Conservation (phyloP, 2,329 filamentous ascomycete genomes). For the Ampelomyces quisqualis region DNA sequence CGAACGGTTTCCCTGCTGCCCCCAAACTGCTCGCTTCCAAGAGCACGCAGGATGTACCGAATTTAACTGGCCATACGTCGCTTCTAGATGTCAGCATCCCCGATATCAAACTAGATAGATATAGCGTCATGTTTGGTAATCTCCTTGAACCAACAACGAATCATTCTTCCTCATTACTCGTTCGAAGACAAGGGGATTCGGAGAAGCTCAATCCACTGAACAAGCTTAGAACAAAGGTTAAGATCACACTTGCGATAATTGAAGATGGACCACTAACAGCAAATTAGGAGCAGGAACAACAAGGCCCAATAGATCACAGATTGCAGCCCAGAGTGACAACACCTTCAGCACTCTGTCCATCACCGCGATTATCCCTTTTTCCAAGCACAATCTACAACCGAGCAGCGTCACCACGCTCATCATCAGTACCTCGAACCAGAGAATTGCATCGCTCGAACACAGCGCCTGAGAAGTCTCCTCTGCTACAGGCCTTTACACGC, state of each 20-base stretch:
- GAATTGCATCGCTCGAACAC: slow-evolving; percentile 35
- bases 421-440: slow-evolving; percentile 19
- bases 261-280: neutral
- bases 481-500: slow-evolving; percentile 22
- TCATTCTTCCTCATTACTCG: slow-evolving; percentile 33
- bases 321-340: slow-evolving; percentile 38
- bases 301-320: slow-evolving; percentile 19
- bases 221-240: slow-evolving; percentile 37
- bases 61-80: slow-evolving; percentile 22
- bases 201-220: slow-evolving; percentile 40
- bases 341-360: slow-evolving; percentile 30
- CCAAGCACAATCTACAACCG: slow-evolving; percentile 26
- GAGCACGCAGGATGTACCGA: slow-evolving; percentile 9
- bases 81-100: slow-evolving; percentile 77
- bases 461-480: slow-evolving; percentile 32
- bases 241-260: slow-evolving; percentile 1
- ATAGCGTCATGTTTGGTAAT: slow-evolving; percentile 88
- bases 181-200: slow-evolving; percentile 38
- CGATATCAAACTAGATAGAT: slow-evolving; percentile 76
- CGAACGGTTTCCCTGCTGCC: slow-evolving; percentile 9
- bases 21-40: slow-evolving; percentile 23
- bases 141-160: slow-evolving; percentile 56
- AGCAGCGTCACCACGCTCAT: slow-evolving; percentile 30
- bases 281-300: slow-evolving; percentile 21
- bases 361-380: slow-evolving; percentile 37